A percentile compares a stretch with the other conserved stretches of the same genome.
phyloP scores from a whole-genome alignment of 805 yeast genomes.

The Novakomyces olei region DNA sequence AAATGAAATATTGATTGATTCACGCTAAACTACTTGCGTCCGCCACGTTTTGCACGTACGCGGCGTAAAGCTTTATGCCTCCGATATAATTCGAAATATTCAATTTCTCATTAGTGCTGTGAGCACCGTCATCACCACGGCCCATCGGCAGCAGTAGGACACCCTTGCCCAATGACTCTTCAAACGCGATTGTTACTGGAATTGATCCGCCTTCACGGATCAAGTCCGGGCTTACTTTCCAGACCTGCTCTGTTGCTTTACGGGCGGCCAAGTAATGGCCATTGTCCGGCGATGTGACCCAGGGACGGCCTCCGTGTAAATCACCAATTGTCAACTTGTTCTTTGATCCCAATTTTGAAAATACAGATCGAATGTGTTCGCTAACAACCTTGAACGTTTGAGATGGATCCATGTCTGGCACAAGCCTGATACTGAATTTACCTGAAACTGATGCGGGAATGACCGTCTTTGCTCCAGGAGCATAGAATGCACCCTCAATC shows the following conservation, averaged over 20 bases:
- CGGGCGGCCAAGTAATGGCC: constrained; percentile 84
- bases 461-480: constrained; percentile 92
- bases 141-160: constrained; percentile 92
- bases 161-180: constrained; percentile 60
- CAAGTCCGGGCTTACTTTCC: constrained; percentile 87
- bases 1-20: too few relatives aligned
- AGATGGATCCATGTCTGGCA: constrained; percentile 69
- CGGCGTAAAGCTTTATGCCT: constrained; percentile 83
- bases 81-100: constrained; percentile 73
- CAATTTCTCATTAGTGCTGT: constrained; percentile 87
- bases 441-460: constrained; percentile 89
- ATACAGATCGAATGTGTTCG: constrained; percentile 43
- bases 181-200: constrained; percentile 89
- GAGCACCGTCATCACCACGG: constrained; percentile 98
- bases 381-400: constrained; percentile 61
- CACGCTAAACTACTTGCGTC: constrained; percentile 5
- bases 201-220: constrained; percentile 99
- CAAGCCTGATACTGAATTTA: constrained; percentile 91
- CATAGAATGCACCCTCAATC: constrained; percentile 89
- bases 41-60: constrained; percentile 67
- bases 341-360: constrained; percentile 49
- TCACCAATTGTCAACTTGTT: constrained; percentile 52
- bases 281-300: constrained; percentile 88
- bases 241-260: constrained; percentile 81
- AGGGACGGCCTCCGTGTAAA: constrained; percentile 86